Evolutionary conservation across 768 basidiomycete genomes (phyloP).

Genomic region (Rhodosporidiobolus odoratus): DNA sequence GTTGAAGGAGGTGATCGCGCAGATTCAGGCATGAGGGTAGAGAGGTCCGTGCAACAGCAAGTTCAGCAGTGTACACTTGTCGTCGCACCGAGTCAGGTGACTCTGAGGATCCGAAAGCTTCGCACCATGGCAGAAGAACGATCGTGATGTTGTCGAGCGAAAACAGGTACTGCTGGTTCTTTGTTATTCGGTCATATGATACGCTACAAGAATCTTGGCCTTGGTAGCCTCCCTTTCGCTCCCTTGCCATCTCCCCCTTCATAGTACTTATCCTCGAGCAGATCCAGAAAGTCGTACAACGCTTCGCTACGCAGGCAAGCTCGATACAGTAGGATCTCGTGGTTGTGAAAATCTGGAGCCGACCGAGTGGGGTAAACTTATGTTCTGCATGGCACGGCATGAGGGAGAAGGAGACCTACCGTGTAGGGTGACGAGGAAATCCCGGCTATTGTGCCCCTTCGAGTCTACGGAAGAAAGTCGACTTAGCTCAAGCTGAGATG

Average conservation of each 20-base stretch:
- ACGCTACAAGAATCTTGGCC: not conserved
- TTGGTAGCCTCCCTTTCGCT: not conserved
- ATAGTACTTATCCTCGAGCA: not conserved
- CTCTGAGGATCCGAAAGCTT: no score
- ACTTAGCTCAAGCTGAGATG: not conserved
- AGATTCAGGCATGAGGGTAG: slow-evolving; percentile 46
- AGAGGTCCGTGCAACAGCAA: not conserved
- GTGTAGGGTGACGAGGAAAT: not conserved
- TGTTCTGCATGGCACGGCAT: no score
- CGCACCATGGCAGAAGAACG: not conserved
- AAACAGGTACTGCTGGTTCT: no score
- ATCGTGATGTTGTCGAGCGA: no score
- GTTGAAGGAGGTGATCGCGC: slow-evolving; percentile 78
- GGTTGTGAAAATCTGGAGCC: not conserved
- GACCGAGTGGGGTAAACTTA: not conserved
- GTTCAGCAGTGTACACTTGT: not conserved
- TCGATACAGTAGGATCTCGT: not conserved
- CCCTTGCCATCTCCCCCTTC: not conserved
- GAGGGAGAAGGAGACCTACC: not conserved
- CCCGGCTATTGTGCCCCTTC: not conserved
- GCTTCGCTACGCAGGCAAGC: not conserved
- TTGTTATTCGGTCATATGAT: no score
- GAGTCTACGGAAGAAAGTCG: not conserved
- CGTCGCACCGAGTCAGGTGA: no score
- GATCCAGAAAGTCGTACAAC: not conserved